A percentile compares a stretch with the other conserved stretches of the same genome.
Evolutionary conservation across 768 basidiomycete genomes (phyloP).

Genomic region (Mycena indigotica): DNA sequence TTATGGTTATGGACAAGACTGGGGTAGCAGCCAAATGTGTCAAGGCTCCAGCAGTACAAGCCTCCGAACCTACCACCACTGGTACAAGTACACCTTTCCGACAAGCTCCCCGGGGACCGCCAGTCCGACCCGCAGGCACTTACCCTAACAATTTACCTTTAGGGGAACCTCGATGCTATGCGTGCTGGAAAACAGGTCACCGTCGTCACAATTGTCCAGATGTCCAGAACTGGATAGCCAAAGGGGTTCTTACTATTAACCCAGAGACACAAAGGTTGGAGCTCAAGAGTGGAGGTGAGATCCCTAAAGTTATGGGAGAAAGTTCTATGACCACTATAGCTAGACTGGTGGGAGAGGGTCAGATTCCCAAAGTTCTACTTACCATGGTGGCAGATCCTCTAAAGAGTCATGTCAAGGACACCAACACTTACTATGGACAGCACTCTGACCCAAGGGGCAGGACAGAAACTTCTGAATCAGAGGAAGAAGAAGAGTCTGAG

Average conservation of each 20-base stretch:
- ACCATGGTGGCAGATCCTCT: not conserved
- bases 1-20: constrained; percentile 7
- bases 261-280: not conserved
- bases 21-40: constrained; percentile 2
- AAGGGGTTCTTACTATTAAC: not conserved
- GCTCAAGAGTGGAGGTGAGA: not conserved
- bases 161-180: not conserved
- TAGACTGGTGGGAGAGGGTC: not conserved
- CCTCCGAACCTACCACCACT: not conserved
- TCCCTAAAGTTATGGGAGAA: not conserved
- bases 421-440: not conserved
- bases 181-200: not conserved
- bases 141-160: constrained; percentile 4
- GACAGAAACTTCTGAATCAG: not conserved
- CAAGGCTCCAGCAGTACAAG: not conserved
- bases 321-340: not conserved
- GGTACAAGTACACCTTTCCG: not conserved
- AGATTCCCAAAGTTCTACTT: not conserved
- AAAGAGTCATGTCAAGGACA: not conserved
- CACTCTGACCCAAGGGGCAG: not conserved
- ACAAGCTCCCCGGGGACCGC: not conserved
- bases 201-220: not conserved
- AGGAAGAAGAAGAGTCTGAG: not conserved
- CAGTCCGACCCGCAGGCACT: not conserved
- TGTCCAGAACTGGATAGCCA: not conserved